Base-by-base conservation (phyloP, 176 grass and related monocot species). In the Aegilops bicornis region DNA sequence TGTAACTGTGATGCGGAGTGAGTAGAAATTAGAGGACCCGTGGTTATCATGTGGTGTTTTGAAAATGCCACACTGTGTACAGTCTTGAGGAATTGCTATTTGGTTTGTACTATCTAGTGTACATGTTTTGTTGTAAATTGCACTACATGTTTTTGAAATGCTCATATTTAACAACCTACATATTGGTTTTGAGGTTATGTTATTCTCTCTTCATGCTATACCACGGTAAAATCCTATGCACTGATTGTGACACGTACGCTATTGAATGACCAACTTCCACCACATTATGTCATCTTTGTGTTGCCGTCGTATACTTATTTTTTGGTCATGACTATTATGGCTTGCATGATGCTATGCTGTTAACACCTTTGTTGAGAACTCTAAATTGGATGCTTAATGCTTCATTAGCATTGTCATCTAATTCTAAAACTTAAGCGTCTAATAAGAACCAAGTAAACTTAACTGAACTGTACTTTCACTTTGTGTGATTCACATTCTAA, bases 131-230 rank as follows among this genome's bases (percentile, higher is more conserved):
- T 47, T 63, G 31, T 32, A 42, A 42, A 59, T 81, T 73, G 22
- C 58, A 71, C 35, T 27, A 47, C 39, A 13, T 31, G 36, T 27
- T 80, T 39, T 71, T 40, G 10, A 42, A 47, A 29, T 20, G 10
- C 16, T 15, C 54, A 20, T 22, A 58, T 58, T 58, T 58, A 56
- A 69, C 45, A 33, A 54, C 20, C 5, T 13, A 60, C 17, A 27
- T 5, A 8, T 48, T 17, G 6, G 7, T 11, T 43, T 42, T 0
- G 23, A 47, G 25, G 39, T 48, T 67, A 81, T 43, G 25, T 42
- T 80, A 23, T 80, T 64, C 15, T 63, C 24, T 84, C 36, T 43
- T 63, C 25, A 84, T 74, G 35, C 54, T 24, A 62, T 74, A 63
- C 24, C 79, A 67, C 74, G 82, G 10, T 84, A 73, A 19, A 37